A percentile compares a stretch with the other conserved stretches of the same genome.
These are phyloP conservation scores for Neofusicoccum parvum DNA, from an alignment of 2,329 filamentous ascomycete species.

Conservation along the genomic window DNA sequence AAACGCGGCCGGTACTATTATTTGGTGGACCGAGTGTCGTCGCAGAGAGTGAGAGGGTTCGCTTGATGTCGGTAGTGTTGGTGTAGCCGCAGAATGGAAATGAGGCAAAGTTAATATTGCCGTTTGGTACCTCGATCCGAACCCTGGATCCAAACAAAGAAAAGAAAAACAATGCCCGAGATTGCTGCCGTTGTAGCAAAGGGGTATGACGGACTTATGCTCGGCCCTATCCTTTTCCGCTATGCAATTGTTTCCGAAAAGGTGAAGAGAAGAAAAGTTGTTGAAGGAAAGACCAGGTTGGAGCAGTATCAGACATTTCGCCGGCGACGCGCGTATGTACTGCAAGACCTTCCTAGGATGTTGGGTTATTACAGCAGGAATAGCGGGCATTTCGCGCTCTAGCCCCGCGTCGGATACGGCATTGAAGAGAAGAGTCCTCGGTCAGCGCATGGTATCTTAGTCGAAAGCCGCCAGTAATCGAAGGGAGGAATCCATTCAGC, in stretches of 20 bases:
- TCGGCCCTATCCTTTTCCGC: constrained; percentile 2
- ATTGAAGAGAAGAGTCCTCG: neutral
- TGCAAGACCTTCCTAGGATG: neutral
- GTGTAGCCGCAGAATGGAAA: neutral
- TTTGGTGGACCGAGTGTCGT: neutral
- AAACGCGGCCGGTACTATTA: neutral
- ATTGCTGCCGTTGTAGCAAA: constrained; percentile 1
- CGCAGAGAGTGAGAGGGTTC: neutral
- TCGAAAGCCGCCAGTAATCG: neutral
- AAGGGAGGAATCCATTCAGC: constrained; percentile 46
- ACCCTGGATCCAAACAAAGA: neutral
- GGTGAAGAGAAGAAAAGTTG: neutral
- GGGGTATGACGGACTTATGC: constrained; percentile 17
- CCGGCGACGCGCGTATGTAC: neutral
- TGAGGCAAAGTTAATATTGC: neutral
- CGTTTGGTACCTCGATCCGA: neutral
- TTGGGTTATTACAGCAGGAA: neutral
- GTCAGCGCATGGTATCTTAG: neutral
- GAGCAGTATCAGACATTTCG: neutral
- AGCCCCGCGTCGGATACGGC: neutral
- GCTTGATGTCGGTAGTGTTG: neutral
- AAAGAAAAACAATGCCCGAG: constrained; percentile 1
- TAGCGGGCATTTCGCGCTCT: neutral
- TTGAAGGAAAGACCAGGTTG: neutral
- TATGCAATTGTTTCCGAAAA: constrained; percentile 13